These are phyloP conservation scores for Pseudozyma tsukubaensis DNA, from an alignment of 1,284 basidiomycete species.

Conservation along the genomic window DNA sequence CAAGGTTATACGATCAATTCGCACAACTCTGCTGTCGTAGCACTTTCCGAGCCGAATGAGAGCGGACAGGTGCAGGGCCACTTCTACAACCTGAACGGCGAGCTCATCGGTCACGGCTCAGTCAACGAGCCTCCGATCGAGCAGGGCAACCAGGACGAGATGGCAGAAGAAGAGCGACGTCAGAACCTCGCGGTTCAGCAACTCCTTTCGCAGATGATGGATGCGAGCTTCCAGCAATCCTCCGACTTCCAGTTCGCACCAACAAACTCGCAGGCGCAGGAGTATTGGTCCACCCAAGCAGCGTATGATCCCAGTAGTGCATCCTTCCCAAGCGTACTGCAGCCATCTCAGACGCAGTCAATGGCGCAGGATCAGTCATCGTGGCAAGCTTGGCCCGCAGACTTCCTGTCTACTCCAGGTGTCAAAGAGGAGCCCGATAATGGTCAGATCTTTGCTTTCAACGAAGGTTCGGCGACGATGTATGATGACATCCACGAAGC, in stretches of 20 bases:
- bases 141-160: not conserved
- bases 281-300: too few relatives aligned
- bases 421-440: not conserved
- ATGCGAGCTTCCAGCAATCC: not conserved
- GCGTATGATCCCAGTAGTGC: too few relatives aligned
- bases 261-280: not conserved
- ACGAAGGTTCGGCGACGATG: not conserved
- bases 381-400: not conserved
- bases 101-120: slow-evolving; percentile 13
- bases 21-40: slow-evolving; percentile 22
- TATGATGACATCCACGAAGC: not conserved
- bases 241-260: not conserved
- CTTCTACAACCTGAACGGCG: slow-evolving; percentile 22
- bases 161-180: slow-evolving; percentile 13
- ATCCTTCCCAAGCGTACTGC: too few relatives aligned
- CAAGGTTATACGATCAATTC: not conserved
- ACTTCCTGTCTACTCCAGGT: not conserved
- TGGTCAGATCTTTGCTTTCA: not conserved
- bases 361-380: not conserved
- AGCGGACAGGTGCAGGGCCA: slow-evolving; percentile 16
- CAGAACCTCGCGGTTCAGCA: slow-evolving; percentile 22
- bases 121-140: not conserved
- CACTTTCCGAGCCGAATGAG: slow-evolving; percentile 19
- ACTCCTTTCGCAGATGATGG: slow-evolving; percentile 22
- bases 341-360: too few relatives aligned